phyloP scores from a whole-genome alignment of 805 yeast species.

The Nakazawaea peltata region DNA sequence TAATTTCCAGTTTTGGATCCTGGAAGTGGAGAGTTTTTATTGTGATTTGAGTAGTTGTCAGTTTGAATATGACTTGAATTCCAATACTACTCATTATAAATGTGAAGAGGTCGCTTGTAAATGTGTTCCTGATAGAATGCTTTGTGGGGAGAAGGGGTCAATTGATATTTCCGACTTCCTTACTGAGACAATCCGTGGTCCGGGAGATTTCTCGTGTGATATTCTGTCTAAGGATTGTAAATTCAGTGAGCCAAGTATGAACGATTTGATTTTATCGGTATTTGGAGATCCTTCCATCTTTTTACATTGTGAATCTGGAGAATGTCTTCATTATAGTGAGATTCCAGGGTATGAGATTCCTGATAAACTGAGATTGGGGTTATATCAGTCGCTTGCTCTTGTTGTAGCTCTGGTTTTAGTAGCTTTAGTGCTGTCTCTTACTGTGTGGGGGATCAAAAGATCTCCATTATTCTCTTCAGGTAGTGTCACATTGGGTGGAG shows the following conservation, averaged over 20 bases:
- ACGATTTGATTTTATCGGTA: constrained; percentile 78
- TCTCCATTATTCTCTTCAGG: constrained; percentile 50
- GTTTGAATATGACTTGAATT: constrained; percentile 50
- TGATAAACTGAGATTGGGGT: constrained; percentile 33
- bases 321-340: constrained; percentile 87
- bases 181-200: constrained; percentile 84
- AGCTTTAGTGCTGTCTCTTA: constrained; percentile 32
- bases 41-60: constrained; percentile 77
- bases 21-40: constrained; percentile 78
- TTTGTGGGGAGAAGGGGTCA: constrained; percentile 91
- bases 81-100: constrained; percentile 65
- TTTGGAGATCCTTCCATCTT: constrained; percentile 94
- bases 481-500: constrained; percentile 16
- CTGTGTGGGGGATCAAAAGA: constrained; percentile 41
- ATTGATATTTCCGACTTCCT: constrained; percentile 91
- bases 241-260: constrained; percentile 94
- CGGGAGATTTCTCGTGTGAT: constrained; percentile 87
- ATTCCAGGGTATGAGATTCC: constrained; percentile 87
- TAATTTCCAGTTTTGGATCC: constrained; percentile 96
- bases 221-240: constrained; percentile 51
- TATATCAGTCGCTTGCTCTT: constrained; percentile 37
- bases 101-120: constrained; percentile 78
- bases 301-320: constrained; percentile 75
- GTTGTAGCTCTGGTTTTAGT: constrained; percentile 32
- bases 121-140: constrained; percentile 86